Conservation (phyloP, 306 rosid genomes). For the Benincasa hispida region DNA sequence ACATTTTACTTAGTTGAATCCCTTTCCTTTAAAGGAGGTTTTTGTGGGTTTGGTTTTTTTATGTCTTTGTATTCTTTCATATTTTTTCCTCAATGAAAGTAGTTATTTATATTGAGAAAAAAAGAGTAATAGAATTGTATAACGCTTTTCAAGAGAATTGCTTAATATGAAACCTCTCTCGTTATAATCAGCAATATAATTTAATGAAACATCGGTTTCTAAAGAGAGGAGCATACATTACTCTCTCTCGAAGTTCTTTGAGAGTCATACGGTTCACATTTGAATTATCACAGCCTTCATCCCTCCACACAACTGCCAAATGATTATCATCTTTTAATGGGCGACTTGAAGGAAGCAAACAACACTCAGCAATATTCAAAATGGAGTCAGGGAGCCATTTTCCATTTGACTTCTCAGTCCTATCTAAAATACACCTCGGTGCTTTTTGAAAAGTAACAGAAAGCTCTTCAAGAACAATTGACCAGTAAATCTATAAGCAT, state of each 20-base stretch:
- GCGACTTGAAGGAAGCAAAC: slow-evolving; percentile 35
- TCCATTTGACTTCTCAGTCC: slow-evolving; percentile 39
- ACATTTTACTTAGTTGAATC: no score
- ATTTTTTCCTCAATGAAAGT: no score
- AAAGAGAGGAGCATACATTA: slow-evolving; percentile 38
- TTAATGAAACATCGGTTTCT: background rate
- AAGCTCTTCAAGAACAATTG: slow-evolving; percentile 55
- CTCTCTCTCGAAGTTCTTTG: slow-evolving; percentile 59
- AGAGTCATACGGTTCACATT: slow-evolving; percentile 37
- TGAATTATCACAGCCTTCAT: slow-evolving; percentile 54
- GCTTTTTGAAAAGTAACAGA: slow-evolving; percentile 39
- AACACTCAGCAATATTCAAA: slow-evolving; percentile 71
- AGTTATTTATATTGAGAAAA: no score
- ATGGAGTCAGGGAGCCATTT: slow-evolving; percentile 64
- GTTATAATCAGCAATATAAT: background rate
- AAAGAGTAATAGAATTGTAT: no score
- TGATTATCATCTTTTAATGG: slow-evolving; percentile 44
- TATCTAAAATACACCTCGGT: slow-evolving; percentile 51
- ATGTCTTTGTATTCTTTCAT: no score
- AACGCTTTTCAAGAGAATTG: background rate
- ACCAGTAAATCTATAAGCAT: slow-evolving; percentile 56
- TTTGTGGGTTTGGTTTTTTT: no score
- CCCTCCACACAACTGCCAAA: slow-evolving; percentile 71
- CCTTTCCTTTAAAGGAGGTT: no score
- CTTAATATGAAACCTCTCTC: background rate